A percentile compares a stretch with the other conserved stretches of the same genome.
Conservation (phyloP, 768 basidiomycete genomes). For the Suillus ampliporus region DNA sequence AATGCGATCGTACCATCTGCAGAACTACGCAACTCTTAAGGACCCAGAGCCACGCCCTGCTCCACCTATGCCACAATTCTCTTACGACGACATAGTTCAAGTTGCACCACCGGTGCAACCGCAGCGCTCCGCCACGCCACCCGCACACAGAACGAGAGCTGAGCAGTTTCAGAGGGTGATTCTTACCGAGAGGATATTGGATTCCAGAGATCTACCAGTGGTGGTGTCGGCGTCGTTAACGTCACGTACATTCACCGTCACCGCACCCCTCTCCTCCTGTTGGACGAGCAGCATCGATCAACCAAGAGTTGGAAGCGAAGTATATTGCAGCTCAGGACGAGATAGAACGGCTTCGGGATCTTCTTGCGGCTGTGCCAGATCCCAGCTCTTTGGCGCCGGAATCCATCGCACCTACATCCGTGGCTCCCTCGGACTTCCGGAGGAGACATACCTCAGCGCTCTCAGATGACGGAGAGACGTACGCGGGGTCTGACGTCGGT, state of each 20-base stretch:
- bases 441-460: conserved; percentile 54
- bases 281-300: conserved; percentile 32
- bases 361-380: conserved; percentile 64
- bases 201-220: conserved; percentile 33
- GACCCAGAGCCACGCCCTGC: conserved; percentile 19
- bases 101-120: conserved; percentile 33
- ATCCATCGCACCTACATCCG: conserved; percentile 44
- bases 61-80: conserved; percentile 42
- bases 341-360: conserved; percentile 63
- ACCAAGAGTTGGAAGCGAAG: conserved; percentile 60
- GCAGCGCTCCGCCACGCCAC: conserved; percentile 54
- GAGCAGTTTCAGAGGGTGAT: conserved; percentile 45
- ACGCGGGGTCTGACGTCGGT: conserved; percentile 61
- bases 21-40: conserved; percentile 55
- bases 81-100: conserved; percentile 22
- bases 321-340: conserved; percentile 71
- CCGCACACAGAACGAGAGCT: conserved; percentile 48
- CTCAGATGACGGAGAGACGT: conserved; percentile 60
- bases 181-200: conserved; percentile 50
- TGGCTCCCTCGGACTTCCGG: conserved; percentile 56
- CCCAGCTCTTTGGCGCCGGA: conserved; percentile 50
- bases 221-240: conserved; percentile 46
- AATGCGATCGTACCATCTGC: background rate
- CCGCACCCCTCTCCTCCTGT: conserved; percentile 35
- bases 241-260: conserved; percentile 44